Base-by-base conservation (phyloP, 176 grass and related monocot genomes). In the Lolium rigidum region DNA sequence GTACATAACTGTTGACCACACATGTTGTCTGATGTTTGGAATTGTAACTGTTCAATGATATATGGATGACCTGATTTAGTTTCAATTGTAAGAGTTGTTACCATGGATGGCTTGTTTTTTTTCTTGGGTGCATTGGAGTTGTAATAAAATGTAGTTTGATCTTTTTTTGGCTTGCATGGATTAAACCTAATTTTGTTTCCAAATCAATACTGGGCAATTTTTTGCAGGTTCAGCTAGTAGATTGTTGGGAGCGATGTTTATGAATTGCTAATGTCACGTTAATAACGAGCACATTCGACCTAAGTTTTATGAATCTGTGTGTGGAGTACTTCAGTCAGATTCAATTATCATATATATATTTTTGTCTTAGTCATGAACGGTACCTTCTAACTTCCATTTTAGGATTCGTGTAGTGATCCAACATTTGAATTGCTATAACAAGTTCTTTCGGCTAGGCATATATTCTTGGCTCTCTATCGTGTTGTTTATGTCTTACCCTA, bases 1-100 rank as follows among this genome's bases (percentile, higher is more conserved):
- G 44, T 74, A 25, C n/a, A 26, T 25, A 35, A 13, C 18, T 81
- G 31, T 20, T 56, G 52, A 18, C 18, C 17, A 56, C 26, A 10
- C 46, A 52, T 81, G 10, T 6, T 68, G 1, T 47, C 4, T 60
- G 81, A 82, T 82, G 15, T 83, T 74, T 11, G 3, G 21, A 67
- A 52, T 6, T 83, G 54, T 74, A 83, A 43, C 6, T 71, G 41
- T 3, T 82, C 7, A 57, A 82, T 71, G 50, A 82, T 57, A 52
- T 20, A 60, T 14, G 21, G 21, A 28, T 70, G n/a, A 0, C 12
- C 1, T 22, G 44, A 38, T 69, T 81, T 81, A 22, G 18, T 51
- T 35, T 35, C 31, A 3, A 17, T 8, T 46, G 24, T 25, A 62
- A 25, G 10, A 62, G 59, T 80, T 18, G 51, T 59, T 4, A 48